Percentiles rank a stretch among this genome's conserved stretches.
phyloP scores from a whole-genome alignment of 768 basidiomycete species.

The Lactifluus rugatus region DNA sequence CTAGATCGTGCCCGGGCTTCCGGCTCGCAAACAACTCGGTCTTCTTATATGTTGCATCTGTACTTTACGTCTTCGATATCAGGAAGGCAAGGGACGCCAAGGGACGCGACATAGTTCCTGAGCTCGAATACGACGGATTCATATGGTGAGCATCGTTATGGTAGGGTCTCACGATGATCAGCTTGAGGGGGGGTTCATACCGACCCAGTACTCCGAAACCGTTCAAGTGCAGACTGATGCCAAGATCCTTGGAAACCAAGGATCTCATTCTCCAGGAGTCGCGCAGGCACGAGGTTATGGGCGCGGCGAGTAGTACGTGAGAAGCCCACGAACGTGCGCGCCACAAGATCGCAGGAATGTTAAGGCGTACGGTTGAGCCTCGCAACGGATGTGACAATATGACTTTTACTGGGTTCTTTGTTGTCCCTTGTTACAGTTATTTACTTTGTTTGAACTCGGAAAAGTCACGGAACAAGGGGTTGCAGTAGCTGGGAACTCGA shows the following conservation, averaged over 20 bases:
- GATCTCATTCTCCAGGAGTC: too few relatives aligned
- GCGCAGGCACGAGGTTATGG: background rate
- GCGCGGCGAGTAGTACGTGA: too few relatives aligned
- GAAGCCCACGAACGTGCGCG: background rate
- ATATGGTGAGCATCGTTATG: too few relatives aligned
- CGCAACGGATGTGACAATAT: too few relatives aligned
- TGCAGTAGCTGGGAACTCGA: too few relatives aligned
- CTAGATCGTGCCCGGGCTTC: too few relatives aligned
- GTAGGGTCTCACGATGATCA: background rate
- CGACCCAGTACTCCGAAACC: background rate
- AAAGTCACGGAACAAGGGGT: background rate
- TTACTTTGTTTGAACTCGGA: background rate
- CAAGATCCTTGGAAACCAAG: background rate
- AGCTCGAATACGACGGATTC: background rate
- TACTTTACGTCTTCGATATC: too few relatives aligned
- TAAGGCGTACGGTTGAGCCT: too few relatives aligned
- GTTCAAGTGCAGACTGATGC: background rate
- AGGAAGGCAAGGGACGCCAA: too few relatives aligned
- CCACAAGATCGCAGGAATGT: background rate
- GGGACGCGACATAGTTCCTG: background rate
- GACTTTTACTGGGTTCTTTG: too few relatives aligned
- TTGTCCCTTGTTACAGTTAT: too few relatives aligned
- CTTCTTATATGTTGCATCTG: background rate
- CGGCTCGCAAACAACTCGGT: background rate
- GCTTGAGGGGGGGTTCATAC: background rate